Percentiles rank a stretch among this genome's conserved stretches.
Evolutionary conservation across 2,329 filamentous ascomycete species (phyloP).

Genomic region (Pseudopyrenochaeta lycopersici): DNA sequence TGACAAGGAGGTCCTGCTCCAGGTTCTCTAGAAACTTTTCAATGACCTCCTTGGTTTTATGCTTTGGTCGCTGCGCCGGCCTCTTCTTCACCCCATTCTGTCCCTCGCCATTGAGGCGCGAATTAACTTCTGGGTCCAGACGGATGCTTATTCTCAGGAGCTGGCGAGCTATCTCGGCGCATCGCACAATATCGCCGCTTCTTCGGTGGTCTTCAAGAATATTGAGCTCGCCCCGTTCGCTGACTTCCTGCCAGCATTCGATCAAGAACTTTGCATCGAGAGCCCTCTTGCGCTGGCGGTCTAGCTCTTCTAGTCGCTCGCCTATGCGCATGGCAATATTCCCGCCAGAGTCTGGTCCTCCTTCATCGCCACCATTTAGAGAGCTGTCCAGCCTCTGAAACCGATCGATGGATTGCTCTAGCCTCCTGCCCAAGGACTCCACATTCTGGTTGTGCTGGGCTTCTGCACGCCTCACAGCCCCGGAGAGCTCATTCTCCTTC

Average conservation of each 20-base stretch:
- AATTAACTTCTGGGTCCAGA: conserved; percentile 76
- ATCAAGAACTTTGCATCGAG: conserved; percentile 95
- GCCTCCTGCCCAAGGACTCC: conserved; percentile 84
- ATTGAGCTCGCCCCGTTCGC: conserved; percentile 84
- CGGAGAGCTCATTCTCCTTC: conserved; percentile 88
- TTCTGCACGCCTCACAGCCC: conserved; percentile 89
- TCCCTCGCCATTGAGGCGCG: conserved; percentile 49
- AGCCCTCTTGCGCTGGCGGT: conserved; percentile 87
- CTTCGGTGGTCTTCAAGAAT: conserved; percentile 88
- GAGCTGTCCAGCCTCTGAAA: conserved; percentile 91
- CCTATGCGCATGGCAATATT: conserved; percentile 95
- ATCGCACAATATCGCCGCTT: conserved; percentile 90
- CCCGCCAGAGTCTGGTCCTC: conserved; percentile 69
- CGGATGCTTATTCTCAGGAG: conserved; percentile 93
- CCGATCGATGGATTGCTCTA: conserved; percentile 89
- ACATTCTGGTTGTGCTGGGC: conserved; percentile 91
- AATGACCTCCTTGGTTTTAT: conserved; percentile 84
- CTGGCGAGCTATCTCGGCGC: conserved; percentile 92
- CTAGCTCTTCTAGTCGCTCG: conserved; percentile 90
- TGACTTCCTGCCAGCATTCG: conserved; percentile 96
- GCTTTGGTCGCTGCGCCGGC: conserved; percentile 51
- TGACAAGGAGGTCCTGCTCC: conserved; percentile 92
- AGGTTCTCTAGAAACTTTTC: conserved; percentile 97
- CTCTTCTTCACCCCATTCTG: conserved; percentile 58
- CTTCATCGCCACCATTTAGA: conserved; percentile 71